Conservation (phyloP, 169 alveolate genomes). For the Eimeria praecox region DNA sequence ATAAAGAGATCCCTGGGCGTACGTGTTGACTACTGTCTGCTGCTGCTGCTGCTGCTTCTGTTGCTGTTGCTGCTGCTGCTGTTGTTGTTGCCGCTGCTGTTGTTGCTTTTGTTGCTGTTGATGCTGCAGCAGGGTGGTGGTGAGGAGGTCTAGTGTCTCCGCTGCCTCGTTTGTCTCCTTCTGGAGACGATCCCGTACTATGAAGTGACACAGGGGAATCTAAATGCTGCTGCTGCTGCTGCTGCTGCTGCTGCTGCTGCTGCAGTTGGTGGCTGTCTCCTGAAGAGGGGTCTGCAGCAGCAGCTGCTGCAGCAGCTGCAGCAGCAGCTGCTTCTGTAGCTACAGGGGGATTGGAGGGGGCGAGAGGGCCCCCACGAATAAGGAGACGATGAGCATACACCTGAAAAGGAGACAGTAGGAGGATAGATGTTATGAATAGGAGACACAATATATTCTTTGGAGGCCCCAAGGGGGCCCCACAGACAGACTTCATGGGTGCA, state of each 20-base stretch:
- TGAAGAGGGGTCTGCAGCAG: neutral
- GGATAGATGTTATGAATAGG: neutral
- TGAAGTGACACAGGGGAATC: neutral
- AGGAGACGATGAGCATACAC: constrained; percentile 15
- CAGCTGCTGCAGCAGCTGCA: constrained; percentile 2
- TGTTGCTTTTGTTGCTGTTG: neutral
- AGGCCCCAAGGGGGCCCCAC: neutral
- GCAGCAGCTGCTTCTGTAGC: constrained; percentile 24
- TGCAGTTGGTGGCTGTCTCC: neutral
- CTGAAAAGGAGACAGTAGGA: neutral
- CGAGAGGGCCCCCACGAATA: neutral
- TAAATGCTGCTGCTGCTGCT: constrained; percentile 44
- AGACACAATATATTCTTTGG: neutral
- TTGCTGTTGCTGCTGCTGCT: neutral
- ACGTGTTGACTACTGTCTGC: neutral
- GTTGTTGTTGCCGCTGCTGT: neutral
- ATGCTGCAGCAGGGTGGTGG: neutral
- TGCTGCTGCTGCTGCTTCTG: constrained; percentile 7
- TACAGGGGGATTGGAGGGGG: neutral
- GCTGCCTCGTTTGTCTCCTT: neutral
- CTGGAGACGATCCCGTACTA: neutral
- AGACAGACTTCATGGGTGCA: neutral
- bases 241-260: constrained; percentile 18
- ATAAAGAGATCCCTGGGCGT: neutral
- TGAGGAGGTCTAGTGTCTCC: neutral